Evolutionary conservation across 1,139 yeast genomes (phyloP).

Genomic region (Candida neerlandica): DNA sequence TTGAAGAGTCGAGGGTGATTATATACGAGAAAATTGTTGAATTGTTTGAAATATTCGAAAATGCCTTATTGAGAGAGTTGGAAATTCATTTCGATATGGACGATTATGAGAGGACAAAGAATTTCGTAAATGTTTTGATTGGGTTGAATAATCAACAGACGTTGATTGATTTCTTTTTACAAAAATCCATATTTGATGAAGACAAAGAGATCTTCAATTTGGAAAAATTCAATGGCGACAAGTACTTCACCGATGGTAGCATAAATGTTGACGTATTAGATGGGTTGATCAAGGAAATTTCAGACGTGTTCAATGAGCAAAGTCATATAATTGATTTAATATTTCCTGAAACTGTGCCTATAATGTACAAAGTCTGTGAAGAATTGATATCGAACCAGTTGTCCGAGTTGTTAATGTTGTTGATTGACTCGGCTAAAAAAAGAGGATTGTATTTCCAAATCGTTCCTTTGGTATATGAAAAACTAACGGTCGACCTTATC

Average conservation of each 20-base stretch:
- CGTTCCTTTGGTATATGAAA: conserved; percentile 38
- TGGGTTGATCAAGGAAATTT: conserved; percentile 28
- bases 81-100: conserved; percentile 59
- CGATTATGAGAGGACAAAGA: conserved; percentile 42
- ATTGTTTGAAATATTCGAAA: conserved; percentile 72
- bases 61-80: conserved; percentile 70
- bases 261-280: conserved; percentile 25
- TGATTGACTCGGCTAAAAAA: conserved; percentile 33
- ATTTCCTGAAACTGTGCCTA: conserved; percentile 44
- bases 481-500: conserved; percentile 29
- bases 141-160: conserved; percentile 43
- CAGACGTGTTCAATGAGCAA: conserved; percentile 38
- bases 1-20: conserved; percentile 33
- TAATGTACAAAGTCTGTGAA: conserved; percentile 53
- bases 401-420: conserved; percentile 34
- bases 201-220: conserved; percentile 34
- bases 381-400: conserved; percentile 47
- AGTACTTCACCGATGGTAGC: conserved; percentile 21
- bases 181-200: conserved; percentile 46
- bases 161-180: conserved; percentile 48
- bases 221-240: conserved; percentile 24
- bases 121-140: conserved; percentile 39
- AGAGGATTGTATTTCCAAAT: conserved; percentile 28
- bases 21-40: conserved; percentile 54
- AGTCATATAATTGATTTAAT: conserved; percentile 39